Percentiles rank a stretch among this genome's conserved stretches.
Conservation (phyloP, 139 green algal genomes). For the Chlamydomonas schloesseri region DNA sequence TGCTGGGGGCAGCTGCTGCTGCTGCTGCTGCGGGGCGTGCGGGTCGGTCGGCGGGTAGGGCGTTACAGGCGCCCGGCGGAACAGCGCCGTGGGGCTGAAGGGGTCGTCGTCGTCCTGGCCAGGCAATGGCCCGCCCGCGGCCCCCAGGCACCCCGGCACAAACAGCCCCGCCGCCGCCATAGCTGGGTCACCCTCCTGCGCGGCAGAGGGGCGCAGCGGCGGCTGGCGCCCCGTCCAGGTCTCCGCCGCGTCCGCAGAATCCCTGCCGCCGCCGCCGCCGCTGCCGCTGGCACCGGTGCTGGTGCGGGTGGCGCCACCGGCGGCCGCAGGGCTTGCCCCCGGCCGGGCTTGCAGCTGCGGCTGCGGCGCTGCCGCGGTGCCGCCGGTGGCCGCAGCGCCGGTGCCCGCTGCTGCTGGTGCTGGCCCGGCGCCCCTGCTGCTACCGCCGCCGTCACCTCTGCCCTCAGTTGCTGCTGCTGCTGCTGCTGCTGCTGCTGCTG, state of each 20-base stretch:
- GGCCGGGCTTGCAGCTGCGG: too few species aligned
- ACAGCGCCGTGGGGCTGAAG: not conserved
- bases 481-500: too few species aligned
- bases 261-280: not conserved
- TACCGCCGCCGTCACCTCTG: not conserved
- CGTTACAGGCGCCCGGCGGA: not conserved
- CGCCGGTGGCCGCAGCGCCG: too few species aligned
- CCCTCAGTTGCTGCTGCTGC: too few species aligned
- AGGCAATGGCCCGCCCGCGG: too few species aligned
- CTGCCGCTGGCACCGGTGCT: not conserved
- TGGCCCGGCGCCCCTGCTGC: not conserved
- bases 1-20: not conserved
- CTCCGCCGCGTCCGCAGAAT: not conserved
- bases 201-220: not conserved
- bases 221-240: not conserved
- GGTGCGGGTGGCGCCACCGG: too few species aligned
- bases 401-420: too few species aligned
- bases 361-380: too few species aligned
- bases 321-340: too few species aligned
- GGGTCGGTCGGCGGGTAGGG: not conserved
- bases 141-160: not conserved
- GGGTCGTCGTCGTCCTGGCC: too few species aligned
- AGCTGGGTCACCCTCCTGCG: not conserved
- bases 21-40: too few species aligned
- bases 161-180: slow-evolving; percentile 11